Conservation (phyloP, 106 monocot genomes). For the Gastrodia elata region DNA sequence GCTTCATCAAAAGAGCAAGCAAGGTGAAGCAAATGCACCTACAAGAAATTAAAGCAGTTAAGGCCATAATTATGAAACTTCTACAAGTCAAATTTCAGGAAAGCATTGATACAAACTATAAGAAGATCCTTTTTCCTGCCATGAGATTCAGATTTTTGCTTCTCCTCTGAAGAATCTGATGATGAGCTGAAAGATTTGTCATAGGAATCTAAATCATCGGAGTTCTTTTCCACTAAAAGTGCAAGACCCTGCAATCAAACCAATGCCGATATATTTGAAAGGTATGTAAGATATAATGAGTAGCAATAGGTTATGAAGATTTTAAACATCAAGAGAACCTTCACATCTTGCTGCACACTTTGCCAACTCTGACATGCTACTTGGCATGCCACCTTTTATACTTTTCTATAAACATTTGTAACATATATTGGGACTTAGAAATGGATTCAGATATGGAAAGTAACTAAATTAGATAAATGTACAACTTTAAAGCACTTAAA, state of each 20-base stretch:
- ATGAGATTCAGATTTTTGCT: constrained; percentile 27
- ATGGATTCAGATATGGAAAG: too few relatives aligned
- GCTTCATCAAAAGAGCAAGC: constrained; percentile 67
- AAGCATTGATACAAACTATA: constrained; percentile 41
- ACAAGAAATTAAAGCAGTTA: constrained; percentile 14
- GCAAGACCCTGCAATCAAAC: constrained; percentile 19
- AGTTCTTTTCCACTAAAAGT: constrained; percentile 10
- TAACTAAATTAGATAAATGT: too few relatives aligned
- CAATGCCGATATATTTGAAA: not conserved
- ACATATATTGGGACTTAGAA: too few relatives aligned
- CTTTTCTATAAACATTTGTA: too few relatives aligned
- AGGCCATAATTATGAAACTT: not conserved
- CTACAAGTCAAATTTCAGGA: not conserved
- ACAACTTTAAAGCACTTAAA: too few relatives aligned
- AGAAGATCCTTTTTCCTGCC: constrained; percentile 71
- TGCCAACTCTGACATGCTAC: too few relatives aligned
- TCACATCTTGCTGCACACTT: too few relatives aligned
- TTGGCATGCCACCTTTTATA: too few relatives aligned
- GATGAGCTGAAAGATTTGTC: constrained; percentile 13
- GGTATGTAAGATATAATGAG: too few relatives aligned
- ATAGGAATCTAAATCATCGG: constrained; percentile 34
- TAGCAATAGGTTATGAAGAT: too few relatives aligned
- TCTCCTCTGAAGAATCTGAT: constrained; percentile 20
- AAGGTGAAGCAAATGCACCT: constrained; percentile 81
- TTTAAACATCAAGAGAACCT: too few relatives aligned